Base-by-base conservation (phyloP, 495 filamentous ascomycete species). In the Thermochaetoides thermophila region DNA sequence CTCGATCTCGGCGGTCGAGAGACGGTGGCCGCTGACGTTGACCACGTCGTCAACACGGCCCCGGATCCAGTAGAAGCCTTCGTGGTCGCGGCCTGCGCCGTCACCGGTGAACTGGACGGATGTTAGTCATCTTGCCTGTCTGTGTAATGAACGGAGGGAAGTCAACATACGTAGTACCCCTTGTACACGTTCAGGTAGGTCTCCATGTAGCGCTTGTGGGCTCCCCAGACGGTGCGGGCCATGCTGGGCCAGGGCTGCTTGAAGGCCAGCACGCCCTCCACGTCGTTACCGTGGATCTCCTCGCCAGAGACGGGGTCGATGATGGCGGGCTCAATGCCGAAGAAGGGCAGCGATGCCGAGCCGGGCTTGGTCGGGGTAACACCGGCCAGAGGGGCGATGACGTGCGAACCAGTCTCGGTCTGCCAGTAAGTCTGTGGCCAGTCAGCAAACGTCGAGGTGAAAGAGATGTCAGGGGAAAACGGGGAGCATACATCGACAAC, bases 21-120 rank as follows among this genome's bases (percentile, higher is more conserved):
- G 68, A 55, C 89, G 76, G 53, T 99, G 91, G 19, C 89, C 89
- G 39, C 78, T 85, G 31, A 99, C 89, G 54, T 96, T 99, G 51
- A 99, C 87, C 35, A 96, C 89, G 46, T 99, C 89, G 51, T 99
- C 89, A 18, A 96, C 89, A 62, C 89, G 84, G 30, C 89, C 91
- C 37, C 91, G 85, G 58, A 99, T 96, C 91, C 91, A 96, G 72
- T 96, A 96, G 66, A 96, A 96, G 32, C 89, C 89, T 44, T 99
- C 91, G 59, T 94, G 83, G 55, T 99, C 89, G 48, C 91, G 81
- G 42, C 81, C 91, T 37, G 91, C 89, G 45, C 91, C 91, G 56
- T 99, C 89, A 42, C 89, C 89, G 16, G 91, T 99, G 71, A 96
- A 97, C 84, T 93, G 46, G 4, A 28, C 17, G 11, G 14, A 12